Evolutionary conservation across 2,329 filamentous ascomycete genomes (phyloP).

Genomic region (Alternaria gaisen): DNA sequence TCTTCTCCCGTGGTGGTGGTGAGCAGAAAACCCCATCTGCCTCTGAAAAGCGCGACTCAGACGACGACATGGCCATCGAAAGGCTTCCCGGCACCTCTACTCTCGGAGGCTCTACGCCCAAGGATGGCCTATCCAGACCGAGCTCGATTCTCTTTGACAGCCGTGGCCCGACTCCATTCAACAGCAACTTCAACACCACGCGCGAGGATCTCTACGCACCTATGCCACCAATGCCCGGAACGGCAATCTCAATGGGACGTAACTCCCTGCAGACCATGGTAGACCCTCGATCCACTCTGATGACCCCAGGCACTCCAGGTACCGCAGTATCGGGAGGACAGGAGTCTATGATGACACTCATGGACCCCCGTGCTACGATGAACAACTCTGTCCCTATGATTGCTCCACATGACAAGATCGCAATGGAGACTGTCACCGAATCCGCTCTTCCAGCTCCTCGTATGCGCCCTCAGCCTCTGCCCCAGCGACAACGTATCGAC

Average conservation of each 20-base stretch:
- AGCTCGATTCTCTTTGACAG: constrained; percentile 38
- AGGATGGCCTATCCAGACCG: constrained; percentile 26
- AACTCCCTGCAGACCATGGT: constrained; percentile 32
- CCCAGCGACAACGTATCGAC: constrained; percentile 51
- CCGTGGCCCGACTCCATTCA: constrained; percentile 30
- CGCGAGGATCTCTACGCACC: constrained; percentile 22
- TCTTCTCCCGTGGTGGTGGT: neutral
- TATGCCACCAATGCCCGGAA: constrained; percentile 3
- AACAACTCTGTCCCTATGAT: neutral
- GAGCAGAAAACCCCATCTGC: constrained; percentile 3
- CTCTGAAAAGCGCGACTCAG: constrained; percentile 23
- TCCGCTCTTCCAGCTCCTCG: constrained; percentile 42
- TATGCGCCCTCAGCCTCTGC: constrained; percentile 38
- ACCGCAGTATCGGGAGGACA: constrained; percentile 1
- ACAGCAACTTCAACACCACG: constrained; percentile 29
- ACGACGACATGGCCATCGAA: constrained; percentile 39
- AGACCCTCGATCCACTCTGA: neutral
- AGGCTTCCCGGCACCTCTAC: constrained; percentile 27
- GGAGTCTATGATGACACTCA: constrained; percentile 31
- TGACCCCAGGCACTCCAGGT: neutral
- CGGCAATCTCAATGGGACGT: neutral
- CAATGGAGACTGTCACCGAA: constrained; percentile 42
- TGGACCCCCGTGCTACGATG: neutral
- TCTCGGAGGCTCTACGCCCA: constrained; percentile 30
- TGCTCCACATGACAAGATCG: constrained; percentile 32